Conservation (phyloP, 2,329 filamentous ascomycete genomes). For the Sclerotinia minor region DNA sequence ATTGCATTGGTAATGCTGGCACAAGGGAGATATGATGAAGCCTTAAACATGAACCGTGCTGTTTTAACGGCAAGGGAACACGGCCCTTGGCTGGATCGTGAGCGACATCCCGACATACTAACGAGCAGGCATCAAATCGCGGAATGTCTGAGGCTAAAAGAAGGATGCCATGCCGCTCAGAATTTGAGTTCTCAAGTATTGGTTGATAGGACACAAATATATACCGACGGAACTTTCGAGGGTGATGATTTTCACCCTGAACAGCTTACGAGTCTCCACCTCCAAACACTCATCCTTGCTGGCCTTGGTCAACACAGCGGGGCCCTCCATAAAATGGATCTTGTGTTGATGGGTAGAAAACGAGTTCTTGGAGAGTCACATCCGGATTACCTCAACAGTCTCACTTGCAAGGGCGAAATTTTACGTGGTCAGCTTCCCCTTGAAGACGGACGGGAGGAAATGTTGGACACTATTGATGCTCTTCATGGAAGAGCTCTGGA, state of each 20-base stretch:
- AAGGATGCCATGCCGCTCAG: conserved; percentile 35
- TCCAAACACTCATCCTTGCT: conserved; percentile 35
- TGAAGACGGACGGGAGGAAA: conserved; percentile 28
- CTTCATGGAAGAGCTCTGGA: conserved; percentile 33
- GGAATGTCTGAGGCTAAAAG: conserved; percentile 31
- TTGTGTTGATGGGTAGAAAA: conserved; percentile 30
- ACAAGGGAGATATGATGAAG: conserved; percentile 34
- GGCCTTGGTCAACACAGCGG: conserved; percentile 32
- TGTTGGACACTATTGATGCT: conserved; percentile 31
- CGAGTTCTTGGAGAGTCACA: conserved; percentile 32
- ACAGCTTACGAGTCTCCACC: conserved; percentile 35
- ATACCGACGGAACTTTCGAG: conserved; percentile 33
- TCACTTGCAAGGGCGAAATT: conserved; percentile 38
- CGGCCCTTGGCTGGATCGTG: conserved; percentile 35
- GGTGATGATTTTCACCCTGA: conserved; percentile 36
- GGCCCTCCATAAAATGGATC: conserved; percentile 34
- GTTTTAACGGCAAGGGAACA: conserved; percentile 29
- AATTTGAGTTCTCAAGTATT: conserved; percentile 32
- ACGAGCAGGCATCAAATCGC: conserved; percentile 36
- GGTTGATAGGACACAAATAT: conserved; percentile 31
- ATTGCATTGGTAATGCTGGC: conserved; percentile 32
- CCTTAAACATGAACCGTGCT: conserved; percentile 32
- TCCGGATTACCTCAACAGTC: conserved; percentile 32
- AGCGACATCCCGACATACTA: conserved; percentile 36
- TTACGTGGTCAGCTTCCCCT: conserved; percentile 32